phyloP scores from a whole-genome alignment of 768 basidiomycete species.

The Mycena venus region DNA sequence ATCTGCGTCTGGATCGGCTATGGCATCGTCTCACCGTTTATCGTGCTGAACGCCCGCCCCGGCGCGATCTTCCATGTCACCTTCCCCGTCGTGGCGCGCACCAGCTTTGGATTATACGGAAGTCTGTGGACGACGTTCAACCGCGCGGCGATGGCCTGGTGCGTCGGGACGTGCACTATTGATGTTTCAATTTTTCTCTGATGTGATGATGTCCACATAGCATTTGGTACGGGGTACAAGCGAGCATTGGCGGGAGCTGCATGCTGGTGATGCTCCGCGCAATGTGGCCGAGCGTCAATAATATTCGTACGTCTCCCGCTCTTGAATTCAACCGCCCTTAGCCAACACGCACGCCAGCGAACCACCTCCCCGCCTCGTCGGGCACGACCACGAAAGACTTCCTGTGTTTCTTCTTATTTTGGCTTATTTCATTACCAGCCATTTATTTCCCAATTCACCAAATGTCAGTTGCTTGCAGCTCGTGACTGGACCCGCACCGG shows the following conservation, averaged over 20 bases:
- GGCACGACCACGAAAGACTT: constrained; percentile 84
- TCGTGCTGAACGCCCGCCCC: constrained; percentile 82
- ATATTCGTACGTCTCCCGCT: constrained; percentile 66
- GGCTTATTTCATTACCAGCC: constrained; percentile 82
- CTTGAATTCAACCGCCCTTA: neutral
- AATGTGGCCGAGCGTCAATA: constrained; percentile 81
- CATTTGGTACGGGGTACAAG: constrained; percentile 85
- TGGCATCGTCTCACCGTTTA: constrained; percentile 73
- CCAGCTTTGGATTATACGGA: constrained; percentile 86
- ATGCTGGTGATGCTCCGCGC: constrained; percentile 80
- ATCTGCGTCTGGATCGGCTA: constrained; percentile 81
- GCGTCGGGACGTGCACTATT: constrained; percentile 33
- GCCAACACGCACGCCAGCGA: constrained; percentile 57
- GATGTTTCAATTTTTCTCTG: neutral
- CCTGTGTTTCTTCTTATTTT: constrained; percentile 90
- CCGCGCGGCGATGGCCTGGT: constrained; percentile 82
- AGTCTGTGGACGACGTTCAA: constrained; percentile 86
- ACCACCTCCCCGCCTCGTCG: constrained; percentile 78
- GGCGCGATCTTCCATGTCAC: constrained; percentile 84
- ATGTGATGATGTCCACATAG: constrained; percentile 42
- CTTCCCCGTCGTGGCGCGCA: constrained; percentile 80
- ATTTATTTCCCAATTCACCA: constrained; percentile 89
- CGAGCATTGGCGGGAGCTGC: constrained; percentile 87
- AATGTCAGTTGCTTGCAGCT: constrained; percentile 61
- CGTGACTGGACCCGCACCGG: neutral